Conservation (phyloP, 2,329 filamentous ascomycete species). For the Fusarium sp. region DNA sequence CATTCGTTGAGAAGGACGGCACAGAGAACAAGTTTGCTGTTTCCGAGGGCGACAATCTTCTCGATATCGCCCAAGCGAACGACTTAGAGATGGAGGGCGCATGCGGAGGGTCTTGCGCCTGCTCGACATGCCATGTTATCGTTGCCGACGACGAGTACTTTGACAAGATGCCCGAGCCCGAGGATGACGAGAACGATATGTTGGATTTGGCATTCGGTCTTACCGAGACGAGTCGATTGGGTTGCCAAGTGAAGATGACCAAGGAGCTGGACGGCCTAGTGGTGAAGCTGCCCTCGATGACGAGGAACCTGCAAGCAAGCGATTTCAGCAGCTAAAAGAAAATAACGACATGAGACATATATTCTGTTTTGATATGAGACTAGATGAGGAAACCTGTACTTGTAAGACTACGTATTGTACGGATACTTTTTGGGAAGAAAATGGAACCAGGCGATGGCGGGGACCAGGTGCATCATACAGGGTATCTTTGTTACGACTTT, state of each 20-base stretch:
- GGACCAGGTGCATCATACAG: constrained; percentile 45
- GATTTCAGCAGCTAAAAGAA: constrained; percentile 72
- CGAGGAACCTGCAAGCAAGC: constrained; percentile 92
- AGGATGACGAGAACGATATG: constrained; percentile 90
- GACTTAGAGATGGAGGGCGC: constrained; percentile 99
- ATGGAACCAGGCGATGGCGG: constrained; percentile 37
- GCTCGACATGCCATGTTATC: constrained; percentile 92
- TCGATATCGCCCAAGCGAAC: constrained; percentile 94
- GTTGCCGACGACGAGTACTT: constrained; percentile 78
- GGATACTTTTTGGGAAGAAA: constrained; percentile 38
- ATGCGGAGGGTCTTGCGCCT: constrained; percentile 93
- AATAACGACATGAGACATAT: constrained; percentile 20
- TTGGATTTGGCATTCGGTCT: constrained; percentile 89
- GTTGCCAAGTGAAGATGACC: constrained; percentile 92
- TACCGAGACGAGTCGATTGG: constrained; percentile 84
- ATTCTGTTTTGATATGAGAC: constrained; percentile 32
- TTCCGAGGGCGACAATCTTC: constrained; percentile 86
- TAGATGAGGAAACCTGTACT: constrained; percentile 37
- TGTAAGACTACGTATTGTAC: constrained; percentile 42
- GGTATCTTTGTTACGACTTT: constrained; percentile 48
- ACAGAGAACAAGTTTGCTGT: constrained; percentile 81
- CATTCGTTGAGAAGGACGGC: constrained; percentile 93
- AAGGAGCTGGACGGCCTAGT: constrained; percentile 88
- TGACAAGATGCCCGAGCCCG: constrained; percentile 81
- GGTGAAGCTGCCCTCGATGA: constrained; percentile 91